Conservation (phyloP, 768 basidiomycete species). For the Boletus rex-veris region DNA sequence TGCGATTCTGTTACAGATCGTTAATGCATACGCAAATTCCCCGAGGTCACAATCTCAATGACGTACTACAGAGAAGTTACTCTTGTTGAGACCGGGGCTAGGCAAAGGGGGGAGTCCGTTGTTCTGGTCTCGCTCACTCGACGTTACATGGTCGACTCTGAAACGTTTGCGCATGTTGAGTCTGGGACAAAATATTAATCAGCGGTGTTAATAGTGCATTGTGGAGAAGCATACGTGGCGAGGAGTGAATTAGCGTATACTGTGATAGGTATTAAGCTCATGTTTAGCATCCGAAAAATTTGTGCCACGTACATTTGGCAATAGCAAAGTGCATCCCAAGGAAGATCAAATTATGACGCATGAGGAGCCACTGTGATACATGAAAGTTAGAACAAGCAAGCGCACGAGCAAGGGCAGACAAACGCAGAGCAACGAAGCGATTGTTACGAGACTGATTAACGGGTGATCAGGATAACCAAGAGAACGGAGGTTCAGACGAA, state of each 20-base stretch:
- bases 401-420: background rate
- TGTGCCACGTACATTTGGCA: conserved; percentile 26
- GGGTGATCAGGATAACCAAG: background rate
- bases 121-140: conserved; percentile 27
- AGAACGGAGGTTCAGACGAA: background rate
- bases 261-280: background rate
- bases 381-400: background rate
- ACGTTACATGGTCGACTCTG: conserved; percentile 20
- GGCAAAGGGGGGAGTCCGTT: conserved; percentile 8
- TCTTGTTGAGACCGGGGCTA: conserved; percentile 18
- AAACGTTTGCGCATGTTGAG: conserved; percentile 32
- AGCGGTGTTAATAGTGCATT: background rate
- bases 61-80: conserved; percentile 23
- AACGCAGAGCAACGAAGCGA: conserved; percentile 33
- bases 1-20: conserved; percentile 17
- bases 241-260: conserved; percentile 35
- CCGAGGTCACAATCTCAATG: background rate
- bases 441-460: conserved; percentile 26
- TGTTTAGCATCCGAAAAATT: no score
- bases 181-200: conserved; percentile 4
- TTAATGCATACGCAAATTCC: background rate
- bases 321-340: conserved; percentile 35
- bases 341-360: conserved; percentile 37
- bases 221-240: conserved; percentile 26
- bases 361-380: conserved; percentile 25